Evolutionary conservation across 2,329 filamentous ascomycete species (phyloP), one percentile per base, ranked within the genome.

Genomic region (Cladosporium sp.): DNA sequence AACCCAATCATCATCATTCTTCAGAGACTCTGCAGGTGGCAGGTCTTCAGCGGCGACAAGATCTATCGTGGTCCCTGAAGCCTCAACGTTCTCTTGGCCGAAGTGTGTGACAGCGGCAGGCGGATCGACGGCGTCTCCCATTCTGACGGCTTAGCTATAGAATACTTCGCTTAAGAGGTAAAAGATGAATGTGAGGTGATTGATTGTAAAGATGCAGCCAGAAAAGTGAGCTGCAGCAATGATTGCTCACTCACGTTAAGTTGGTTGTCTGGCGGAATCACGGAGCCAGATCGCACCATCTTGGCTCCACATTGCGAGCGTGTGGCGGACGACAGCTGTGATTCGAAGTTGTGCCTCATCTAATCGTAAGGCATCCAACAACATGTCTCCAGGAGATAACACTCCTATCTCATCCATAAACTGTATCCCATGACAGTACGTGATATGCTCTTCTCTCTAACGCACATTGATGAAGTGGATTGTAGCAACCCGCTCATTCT

Each of bases 1-100:
- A 1, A 68, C 66, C 70, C 72, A 73, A 38, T 66, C 65, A 34
- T 68, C 52, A 64, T 64, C 66, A 52, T 4, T 57, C n/a, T 57
- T 57, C 18, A 57, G 28, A 2, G 51, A 41, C 3, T 47, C 26
- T 57, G 61, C 21, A 34, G 51, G 8, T 44, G 49, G 61, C 1
- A 64, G 36, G 44, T 65, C 63, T n/a, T 64, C 61, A 32, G 44
- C 28, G 10, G 61, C 49, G 10, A 64, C 61, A n/a, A 64, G 51
- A 6, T 64, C 61, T 26, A 64, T 64, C 24, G 51, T 34, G 11
- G 21, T 36, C 4, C 34, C 61, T 15, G 49, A 11, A 57, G 32
- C 51, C 11, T 64, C 38, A 7, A 57, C 15, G 28, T 64, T 64
- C 36, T 30, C 49, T 57, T 47, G 24, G 32, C 61, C 61, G 51